These are phyloP conservation scores for Blakeslea trispora DNA, from an alignment of 371 early-diverging fungal species.

Conservation along the genomic window DNA sequence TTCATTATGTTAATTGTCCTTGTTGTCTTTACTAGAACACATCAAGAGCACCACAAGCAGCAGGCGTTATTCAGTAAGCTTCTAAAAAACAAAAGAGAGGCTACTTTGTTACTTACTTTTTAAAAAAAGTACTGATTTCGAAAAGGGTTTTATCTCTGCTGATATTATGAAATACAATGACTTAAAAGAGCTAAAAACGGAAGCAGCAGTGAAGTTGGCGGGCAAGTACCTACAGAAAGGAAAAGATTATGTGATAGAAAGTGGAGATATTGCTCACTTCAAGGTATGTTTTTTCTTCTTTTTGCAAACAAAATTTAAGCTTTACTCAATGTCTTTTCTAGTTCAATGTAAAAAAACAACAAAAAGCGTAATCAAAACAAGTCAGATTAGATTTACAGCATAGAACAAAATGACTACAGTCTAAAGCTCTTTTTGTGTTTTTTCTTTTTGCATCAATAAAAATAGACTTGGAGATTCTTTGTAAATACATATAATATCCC, in stretches of 20 bases:
- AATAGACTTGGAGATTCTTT: no score
- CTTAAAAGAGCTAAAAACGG: constrained; percentile 64
- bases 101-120: background rate
- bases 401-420: no score
- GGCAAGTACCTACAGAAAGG: constrained; percentile 85
- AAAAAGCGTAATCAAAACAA: no score
- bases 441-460: no score
- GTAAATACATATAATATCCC: no score
- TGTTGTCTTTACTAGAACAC: constrained; percentile 48
- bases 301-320: no score
- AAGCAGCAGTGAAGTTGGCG: constrained; percentile 37
- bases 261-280: constrained; percentile 90
- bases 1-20: background rate
- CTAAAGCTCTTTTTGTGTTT: no score
- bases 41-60: constrained; percentile 92
- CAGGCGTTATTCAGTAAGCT: constrained; percentile 77
- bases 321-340: background rate
- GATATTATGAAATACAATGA: constrained; percentile 80
- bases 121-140: constrained; percentile 73
- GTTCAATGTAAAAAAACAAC: constrained; percentile 19
- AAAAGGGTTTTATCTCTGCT: constrained; percentile 89
- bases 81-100: background rate
- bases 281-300: constrained; percentile 39
- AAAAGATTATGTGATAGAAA: constrained; percentile 90
- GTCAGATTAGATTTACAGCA: no score